Evolutionary conservation across 106 monocot species (phyloP).

Genomic region (Triglochin maritima): DNA sequence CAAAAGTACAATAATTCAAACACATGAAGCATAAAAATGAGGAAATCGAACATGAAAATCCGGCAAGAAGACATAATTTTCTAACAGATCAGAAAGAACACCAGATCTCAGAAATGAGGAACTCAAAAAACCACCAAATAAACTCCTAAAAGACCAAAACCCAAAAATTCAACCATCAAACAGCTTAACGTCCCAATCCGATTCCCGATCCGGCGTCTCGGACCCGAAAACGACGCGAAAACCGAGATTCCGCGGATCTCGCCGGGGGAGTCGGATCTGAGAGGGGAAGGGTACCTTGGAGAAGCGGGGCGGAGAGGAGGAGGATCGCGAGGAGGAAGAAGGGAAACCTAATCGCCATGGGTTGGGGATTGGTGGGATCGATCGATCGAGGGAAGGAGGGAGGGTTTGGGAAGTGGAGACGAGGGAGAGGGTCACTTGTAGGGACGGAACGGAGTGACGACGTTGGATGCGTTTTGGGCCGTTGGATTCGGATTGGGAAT

Average conservation of each 20-base stretch:
- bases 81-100: neutral
- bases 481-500: too few relatives aligned
- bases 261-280: neutral
- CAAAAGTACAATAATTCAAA: too few relatives aligned
- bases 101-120: neutral
- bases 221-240: neutral
- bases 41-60: neutral
- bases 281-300: slow-evolving; percentile 1
- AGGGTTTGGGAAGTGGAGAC: neutral
- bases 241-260: neutral
- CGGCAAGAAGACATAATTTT: neutral
- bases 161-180: neutral
- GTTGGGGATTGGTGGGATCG: neutral
- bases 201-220: neutral
- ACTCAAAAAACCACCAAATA: neutral
- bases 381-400: slow-evolving; percentile 3
- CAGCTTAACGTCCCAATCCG: neutral
- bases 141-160: neutral
- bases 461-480: too few relatives aligned
- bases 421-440: neutral
- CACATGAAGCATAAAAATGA: neutral
- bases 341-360: slow-evolving; percentile 14
- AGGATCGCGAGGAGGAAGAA: slow-evolving; percentile 6
- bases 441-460: too few relatives aligned
- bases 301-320: slow-evolving; percentile 8